Percentiles rank a stretch among this genome's conserved stretches.
phyloP scores from a whole-genome alignment of 2,329 filamentous ascomycete genomes.

The Teratosphaeria epicoccoides region DNA sequence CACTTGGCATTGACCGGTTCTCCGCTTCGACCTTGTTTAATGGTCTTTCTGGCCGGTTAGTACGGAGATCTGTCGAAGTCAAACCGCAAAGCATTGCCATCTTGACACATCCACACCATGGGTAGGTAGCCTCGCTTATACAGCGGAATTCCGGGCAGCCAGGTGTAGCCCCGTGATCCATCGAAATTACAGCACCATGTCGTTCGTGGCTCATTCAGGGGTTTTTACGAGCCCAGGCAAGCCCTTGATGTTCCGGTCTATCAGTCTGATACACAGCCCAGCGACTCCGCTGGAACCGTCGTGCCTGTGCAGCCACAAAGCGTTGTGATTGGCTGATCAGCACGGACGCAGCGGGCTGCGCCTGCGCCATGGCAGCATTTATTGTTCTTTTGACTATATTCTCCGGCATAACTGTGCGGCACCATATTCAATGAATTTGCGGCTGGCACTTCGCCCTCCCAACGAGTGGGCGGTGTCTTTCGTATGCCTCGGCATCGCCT shows the following conservation, averaged over 20 bases:
- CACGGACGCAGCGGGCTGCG: neutral
- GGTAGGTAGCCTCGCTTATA: too few species aligned
- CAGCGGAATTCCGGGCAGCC: too few species aligned
- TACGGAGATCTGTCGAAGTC: too few species aligned
- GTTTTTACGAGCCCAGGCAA: too few species aligned
- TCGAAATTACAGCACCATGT: too few species aligned
- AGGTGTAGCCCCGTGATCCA: too few species aligned
- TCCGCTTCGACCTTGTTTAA: too few species aligned
- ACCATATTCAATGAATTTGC: neutral
- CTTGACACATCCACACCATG: too few species aligned
- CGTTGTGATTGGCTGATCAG: neutral
- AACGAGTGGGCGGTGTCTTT: neutral
- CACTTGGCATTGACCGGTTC: too few species aligned
- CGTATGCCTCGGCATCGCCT: neutral
- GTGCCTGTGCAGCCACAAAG: neutral
- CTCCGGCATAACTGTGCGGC: neutral
- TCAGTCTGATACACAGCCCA: neutral
- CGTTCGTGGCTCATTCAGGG: neutral
- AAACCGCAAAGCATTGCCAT: too few species aligned
- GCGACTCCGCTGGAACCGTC: neutral
- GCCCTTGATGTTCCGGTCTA: too few species aligned
- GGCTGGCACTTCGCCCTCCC: neutral
- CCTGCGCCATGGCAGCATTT: neutral
- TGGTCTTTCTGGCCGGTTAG: too few species aligned
- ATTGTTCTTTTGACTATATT: neutral